Percentiles rank a stretch among this genome's conserved stretches.
These are phyloP conservation scores for Bifiguratus adelaidae DNA, from an alignment of 192 early-diverging fungal species.

Conservation along the genomic window DNA sequence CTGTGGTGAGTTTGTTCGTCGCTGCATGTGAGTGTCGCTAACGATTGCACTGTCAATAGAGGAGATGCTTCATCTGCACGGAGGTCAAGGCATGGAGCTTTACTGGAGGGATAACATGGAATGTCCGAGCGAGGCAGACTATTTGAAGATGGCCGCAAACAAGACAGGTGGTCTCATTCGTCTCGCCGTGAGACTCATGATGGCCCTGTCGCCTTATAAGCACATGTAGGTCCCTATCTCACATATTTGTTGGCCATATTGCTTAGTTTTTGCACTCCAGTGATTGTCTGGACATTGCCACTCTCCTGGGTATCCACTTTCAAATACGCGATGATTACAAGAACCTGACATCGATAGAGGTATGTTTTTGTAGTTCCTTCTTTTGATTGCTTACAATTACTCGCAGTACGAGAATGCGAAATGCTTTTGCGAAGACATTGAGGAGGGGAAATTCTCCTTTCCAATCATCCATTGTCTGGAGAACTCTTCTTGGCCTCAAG, in stretches of 20 bases:
- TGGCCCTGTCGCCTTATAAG: constrained; percentile 26
- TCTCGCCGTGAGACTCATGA: constrained; percentile 83
- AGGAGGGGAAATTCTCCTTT: constrained; percentile 90
- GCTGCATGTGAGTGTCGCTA: too few species aligned
- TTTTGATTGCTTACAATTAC: neutral
- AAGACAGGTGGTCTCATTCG: constrained; percentile 84
- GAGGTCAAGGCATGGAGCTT: constrained; percentile 94
- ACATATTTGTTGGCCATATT: neutral
- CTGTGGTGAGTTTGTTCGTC: too few species aligned
- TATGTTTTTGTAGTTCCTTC: neutral
- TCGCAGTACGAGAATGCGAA: constrained; percentile 65
- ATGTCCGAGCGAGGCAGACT: constrained; percentile 80
- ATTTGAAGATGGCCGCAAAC: constrained; percentile 77
- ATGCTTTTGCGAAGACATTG: constrained; percentile 85
- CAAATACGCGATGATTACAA: constrained; percentile 89
- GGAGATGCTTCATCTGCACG: constrained; percentile 82
- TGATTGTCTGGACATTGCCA: constrained; percentile 61
- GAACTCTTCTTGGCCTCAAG: constrained; percentile 22
- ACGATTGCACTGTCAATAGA: constrained; percentile 84
- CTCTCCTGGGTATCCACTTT: constrained; percentile 74
- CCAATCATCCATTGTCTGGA: constrained; percentile 68
- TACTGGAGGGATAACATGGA: constrained; percentile 77
- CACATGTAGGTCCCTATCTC: neutral
- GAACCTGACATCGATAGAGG: constrained; percentile 55
- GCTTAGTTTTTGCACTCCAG: neutral